phyloP scores from a whole-genome alignment of 2,329 filamentous ascomycete species.

The Fusarium globosum region DNA sequence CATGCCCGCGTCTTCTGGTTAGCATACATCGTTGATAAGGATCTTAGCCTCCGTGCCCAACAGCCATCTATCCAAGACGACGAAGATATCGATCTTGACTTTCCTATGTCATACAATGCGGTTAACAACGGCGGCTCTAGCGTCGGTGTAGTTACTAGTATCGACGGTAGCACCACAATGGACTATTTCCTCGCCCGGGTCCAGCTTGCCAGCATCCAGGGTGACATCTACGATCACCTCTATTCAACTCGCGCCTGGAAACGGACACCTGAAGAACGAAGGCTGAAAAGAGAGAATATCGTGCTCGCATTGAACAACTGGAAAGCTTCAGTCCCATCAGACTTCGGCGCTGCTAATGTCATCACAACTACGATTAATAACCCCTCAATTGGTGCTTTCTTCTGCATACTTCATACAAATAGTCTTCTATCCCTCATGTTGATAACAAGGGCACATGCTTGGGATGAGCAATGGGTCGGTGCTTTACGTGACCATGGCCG shows the following conservation, averaged over 20 bases:
- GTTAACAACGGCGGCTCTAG: not conserved
- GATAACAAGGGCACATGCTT: not conserved
- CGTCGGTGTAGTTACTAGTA: not conserved
- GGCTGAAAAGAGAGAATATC: not conserved
- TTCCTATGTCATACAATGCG: not conserved
- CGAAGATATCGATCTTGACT: conserved; percentile 7
- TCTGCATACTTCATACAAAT: conserved; percentile 2
- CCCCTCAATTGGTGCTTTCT: not conserved
- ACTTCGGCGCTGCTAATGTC: not conserved
- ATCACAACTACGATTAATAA: not conserved
- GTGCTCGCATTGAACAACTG: not conserved
- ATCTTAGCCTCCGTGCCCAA: not conserved
- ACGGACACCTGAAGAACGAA: not conserved
- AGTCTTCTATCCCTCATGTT: not conserved
- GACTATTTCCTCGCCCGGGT: conserved; percentile 7
- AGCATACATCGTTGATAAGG: conserved; percentile 9
- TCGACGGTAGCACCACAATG: not conserved
- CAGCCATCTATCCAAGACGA: conserved; percentile 8
- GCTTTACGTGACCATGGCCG: not conserved
- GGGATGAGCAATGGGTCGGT: conserved; percentile 1
- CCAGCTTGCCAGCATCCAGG: conserved; percentile 2
- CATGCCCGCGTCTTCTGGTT: conserved; percentile 10
- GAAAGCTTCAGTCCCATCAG: not conserved
- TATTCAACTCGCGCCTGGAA: conserved; percentile 5
- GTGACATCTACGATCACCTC: not conserved